phyloP scores from a whole-genome alignment of 2,329 filamentous ascomycete genomes.

The Cylindrodendrum hubeiense region DNA sequence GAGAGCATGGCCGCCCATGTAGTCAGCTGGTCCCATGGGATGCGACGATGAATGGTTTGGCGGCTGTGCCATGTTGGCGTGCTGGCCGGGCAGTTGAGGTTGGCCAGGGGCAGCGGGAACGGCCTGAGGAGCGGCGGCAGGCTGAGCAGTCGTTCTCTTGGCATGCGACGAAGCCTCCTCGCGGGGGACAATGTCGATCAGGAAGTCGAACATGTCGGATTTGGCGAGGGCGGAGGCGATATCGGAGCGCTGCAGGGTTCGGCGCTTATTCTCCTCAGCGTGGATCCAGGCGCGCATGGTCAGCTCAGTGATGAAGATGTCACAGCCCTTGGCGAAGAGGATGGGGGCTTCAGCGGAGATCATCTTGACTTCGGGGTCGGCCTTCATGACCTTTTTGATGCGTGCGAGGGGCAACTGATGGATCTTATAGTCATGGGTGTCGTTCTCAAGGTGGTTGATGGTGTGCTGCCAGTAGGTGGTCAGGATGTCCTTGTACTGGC shows the following conservation, averaged over 20 bases:
- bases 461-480: conserved; percentile 99
- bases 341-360: conserved; percentile 98
- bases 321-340: conserved; percentile 96
- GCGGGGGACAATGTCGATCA: conserved; percentile 97
- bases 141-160: conserved; percentile 76
- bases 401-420: conserved; percentile 97
- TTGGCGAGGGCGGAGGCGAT: conserved; percentile 96
- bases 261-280: conserved; percentile 97
- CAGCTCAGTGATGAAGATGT: conserved; percentile 98
- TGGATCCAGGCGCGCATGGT: conserved; percentile 99
- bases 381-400: conserved; percentile 99
- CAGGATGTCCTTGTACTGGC: conserved; percentile 94
- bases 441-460: conserved; percentile 93
- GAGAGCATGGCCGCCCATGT: conserved; percentile 74
- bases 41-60: conserved; percentile 69
- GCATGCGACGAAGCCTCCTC: conserved; percentile 91
- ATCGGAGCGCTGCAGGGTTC: conserved; percentile 94
- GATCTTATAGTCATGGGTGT: conserved; percentile 98
- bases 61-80: conserved; percentile 62
- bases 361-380: conserved; percentile 99
- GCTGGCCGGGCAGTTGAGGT: conserved; percentile 65
- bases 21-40: conserved; percentile 71
- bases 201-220: conserved; percentile 99
- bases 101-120: conserved; percentile 64
- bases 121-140: conserved; percentile 55